Conservation (phyloP, 768 basidiomycete species). For the Macrocybe gigantea region DNA sequence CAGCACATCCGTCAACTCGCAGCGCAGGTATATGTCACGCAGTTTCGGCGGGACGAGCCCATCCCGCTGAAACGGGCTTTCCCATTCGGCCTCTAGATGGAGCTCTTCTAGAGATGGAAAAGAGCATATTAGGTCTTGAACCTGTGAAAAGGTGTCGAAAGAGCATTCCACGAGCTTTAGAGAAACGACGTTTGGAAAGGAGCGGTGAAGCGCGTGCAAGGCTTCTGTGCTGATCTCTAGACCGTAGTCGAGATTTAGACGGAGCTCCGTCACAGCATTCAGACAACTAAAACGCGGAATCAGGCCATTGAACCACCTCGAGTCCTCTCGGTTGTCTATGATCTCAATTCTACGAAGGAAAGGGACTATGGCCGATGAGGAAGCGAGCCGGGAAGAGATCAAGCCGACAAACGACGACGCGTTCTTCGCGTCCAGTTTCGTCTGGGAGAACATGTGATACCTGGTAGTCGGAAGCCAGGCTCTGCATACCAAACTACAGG, state of each 20-base stretch:
- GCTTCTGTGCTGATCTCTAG: slow-evolving; percentile 3
- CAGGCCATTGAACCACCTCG: not conserved
- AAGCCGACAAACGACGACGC: slow-evolving; percentile 8
- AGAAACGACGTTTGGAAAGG: slow-evolving; percentile 8
- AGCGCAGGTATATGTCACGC: slow-evolving; percentile 10
- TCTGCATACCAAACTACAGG: slow-evolving; percentile 15
- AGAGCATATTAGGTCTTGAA: slow-evolving; percentile 9
- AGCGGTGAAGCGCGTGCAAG: slow-evolving; percentile 3
- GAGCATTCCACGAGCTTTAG: slow-evolving; percentile 9
- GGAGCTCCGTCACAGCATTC: slow-evolving; percentile 2
- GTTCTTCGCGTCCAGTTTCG: slow-evolving; percentile 6
- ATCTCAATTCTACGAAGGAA: slow-evolving; percentile 8
- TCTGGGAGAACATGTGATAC: slow-evolving; percentile 14
- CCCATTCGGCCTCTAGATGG: slow-evolving; percentile 11
- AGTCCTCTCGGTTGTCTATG: slow-evolving; percentile 8
- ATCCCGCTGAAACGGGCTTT: slow-evolving; percentile 4
- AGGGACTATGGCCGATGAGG: slow-evolving; percentile 5
- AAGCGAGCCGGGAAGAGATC: slow-evolving; percentile 3
- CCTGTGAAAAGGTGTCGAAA: slow-evolving; percentile 8
- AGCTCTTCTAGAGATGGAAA: slow-evolving; percentile 9
- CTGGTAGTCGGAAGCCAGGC: slow-evolving; percentile 13
- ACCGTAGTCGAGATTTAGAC: not conserved
- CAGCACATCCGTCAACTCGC: slow-evolving; percentile 9
- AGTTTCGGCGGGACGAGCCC: slow-evolving; percentile 4
- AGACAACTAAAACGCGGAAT: slow-evolving; percentile 2